phyloP scores from a whole-genome alignment of 495 filamentous ascomycete species.

The Aspergillus haitiensis region DNA sequence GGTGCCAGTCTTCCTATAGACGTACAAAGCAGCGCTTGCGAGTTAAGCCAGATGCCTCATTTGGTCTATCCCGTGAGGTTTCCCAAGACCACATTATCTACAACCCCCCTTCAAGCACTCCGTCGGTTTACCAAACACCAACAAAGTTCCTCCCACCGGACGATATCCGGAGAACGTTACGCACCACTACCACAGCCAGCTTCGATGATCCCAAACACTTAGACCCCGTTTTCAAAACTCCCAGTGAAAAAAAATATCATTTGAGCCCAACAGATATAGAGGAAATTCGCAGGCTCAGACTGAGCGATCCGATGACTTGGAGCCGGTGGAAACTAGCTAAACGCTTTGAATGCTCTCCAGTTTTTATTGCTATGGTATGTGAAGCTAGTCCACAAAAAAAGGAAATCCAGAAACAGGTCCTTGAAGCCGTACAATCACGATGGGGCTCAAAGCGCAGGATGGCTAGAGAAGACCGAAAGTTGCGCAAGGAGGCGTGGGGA shows the following conservation, averaged over 20 bases:
- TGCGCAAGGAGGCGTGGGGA: slow-evolving; percentile 62
- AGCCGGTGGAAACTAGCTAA: slow-evolving; percentile 67
- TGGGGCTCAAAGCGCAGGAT: slow-evolving; percentile 71
- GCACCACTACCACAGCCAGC: slow-evolving; percentile 28
- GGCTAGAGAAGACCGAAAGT: slow-evolving; percentile 71
- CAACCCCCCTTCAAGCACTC: slow-evolving; percentile 87
- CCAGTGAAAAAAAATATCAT: slow-evolving; percentile 70
- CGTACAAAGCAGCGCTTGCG: slow-evolving; percentile 72
- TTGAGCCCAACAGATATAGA: slow-evolving; percentile 69
- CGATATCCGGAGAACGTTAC: slow-evolving; percentile 69
- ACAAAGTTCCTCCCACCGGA: slow-evolving; percentile 80
- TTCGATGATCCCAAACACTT: slow-evolving; percentile 37
- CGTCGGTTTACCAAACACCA: slow-evolving; percentile 84
- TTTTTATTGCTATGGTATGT: slow-evolving; percentile 65
- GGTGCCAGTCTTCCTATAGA: slow-evolving; percentile 67
- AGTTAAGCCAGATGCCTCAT: slow-evolving; percentile 72
- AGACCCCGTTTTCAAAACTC: slow-evolving; percentile 55
- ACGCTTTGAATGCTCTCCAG: slow-evolving; percentile 71
- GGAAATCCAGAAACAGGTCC: slow-evolving; percentile 51
- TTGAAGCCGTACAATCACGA: slow-evolving; percentile 62
- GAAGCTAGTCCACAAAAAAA: slow-evolving; percentile 50
- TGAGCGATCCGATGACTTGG: slow-evolving; percentile 68
- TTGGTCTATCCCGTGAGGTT: slow-evolving; percentile 51
- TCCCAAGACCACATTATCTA: slow-evolving; percentile 71
- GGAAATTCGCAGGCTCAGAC: slow-evolving; percentile 73